Evolutionary conservation across 2,329 filamentous ascomycete genomes (phyloP), one percentile per base, ranked within the genome.

Genomic region (Fusarium sarcochroum): DNA sequence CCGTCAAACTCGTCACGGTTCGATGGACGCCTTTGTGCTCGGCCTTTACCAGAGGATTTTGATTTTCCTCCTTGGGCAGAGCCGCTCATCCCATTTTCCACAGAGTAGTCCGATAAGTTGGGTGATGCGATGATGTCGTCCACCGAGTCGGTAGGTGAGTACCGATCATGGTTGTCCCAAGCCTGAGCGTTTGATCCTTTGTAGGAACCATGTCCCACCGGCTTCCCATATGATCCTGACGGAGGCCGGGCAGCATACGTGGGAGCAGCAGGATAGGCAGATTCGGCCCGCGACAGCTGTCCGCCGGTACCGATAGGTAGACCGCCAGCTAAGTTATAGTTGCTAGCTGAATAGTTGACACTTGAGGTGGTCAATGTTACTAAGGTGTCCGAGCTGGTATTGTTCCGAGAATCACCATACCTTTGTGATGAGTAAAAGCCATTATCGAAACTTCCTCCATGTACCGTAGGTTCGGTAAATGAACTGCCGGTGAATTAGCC

Each of bases 1-100:
- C 93, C 93, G 80, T 96, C 93, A 80, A 97, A 97, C 80, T 96
- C 93, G 83, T 97, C 93, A 63, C 93, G 87, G 81, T 94, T 94
- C 41, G 91, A 93, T 25, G 92, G 89, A 30, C 91, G 87, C 72
- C 91, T 86, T 76, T 92, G 90, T 17, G 86, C 81, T 40, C 84
- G 82, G 51, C 80, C 78, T 73, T 87, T 87, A 50, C 81, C 80
- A 48, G 78, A 79, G 41, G 77, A 76, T 72, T 85, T 87, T 60
- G 79, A 77, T 70, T 84, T 85, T 38, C 65, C 70, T 66, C 79
- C 80, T 5, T 80, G 76, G 34, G 80, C 77, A 35, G 79, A 74
- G 56, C 79, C 72, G 42, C 79, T 78, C 45, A 81, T 80, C 50
- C 81, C 80, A 70, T 85, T 84, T 52, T 90, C 88, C 68, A 87